Conservation (phyloP, 2,329 filamentous ascomycete genomes). For the Hymenoscyphus infarciens region DNA sequence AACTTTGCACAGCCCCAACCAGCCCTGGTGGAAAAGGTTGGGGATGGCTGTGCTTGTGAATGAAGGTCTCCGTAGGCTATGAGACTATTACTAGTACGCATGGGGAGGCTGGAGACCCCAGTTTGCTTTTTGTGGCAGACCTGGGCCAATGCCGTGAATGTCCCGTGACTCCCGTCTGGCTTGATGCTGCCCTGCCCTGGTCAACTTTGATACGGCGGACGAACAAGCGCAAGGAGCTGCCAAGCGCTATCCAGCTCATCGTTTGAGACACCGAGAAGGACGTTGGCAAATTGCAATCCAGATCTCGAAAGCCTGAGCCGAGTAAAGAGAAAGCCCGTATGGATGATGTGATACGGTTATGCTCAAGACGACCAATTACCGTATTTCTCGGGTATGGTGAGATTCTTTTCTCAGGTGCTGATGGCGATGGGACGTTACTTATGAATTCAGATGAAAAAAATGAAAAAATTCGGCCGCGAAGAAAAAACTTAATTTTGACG, state of each 20-base stretch:
- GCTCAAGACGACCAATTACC: not conserved
- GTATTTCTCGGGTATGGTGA: not conserved
- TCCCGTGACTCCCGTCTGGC: no score
- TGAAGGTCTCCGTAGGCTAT: conserved; percentile 1
- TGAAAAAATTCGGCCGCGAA: not conserved
- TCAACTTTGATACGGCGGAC: conserved; percentile 6
- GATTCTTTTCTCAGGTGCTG: not conserved
- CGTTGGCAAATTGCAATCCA: not conserved
- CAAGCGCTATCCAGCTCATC: not conserved
- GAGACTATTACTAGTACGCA: no score
- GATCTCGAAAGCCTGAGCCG: not conserved
- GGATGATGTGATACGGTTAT: no score
- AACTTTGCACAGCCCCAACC: conserved; percentile 6
- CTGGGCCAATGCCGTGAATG: not conserved
- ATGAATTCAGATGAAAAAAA: not conserved
- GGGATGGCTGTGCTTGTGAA: not conserved
- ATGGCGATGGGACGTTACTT: not conserved
- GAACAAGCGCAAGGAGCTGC: conserved; percentile 6
- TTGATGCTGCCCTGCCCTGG: not conserved
- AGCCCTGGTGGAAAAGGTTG: not conserved
- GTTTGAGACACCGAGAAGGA: not conserved
- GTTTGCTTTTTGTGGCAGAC: not conserved
- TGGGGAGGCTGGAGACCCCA: not conserved
- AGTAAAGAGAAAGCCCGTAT: not conserved
- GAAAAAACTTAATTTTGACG: not conserved